Conservation (phyloP, 2,329 filamentous ascomycete genomes). For the Dactylellina leptospora region DNA sequence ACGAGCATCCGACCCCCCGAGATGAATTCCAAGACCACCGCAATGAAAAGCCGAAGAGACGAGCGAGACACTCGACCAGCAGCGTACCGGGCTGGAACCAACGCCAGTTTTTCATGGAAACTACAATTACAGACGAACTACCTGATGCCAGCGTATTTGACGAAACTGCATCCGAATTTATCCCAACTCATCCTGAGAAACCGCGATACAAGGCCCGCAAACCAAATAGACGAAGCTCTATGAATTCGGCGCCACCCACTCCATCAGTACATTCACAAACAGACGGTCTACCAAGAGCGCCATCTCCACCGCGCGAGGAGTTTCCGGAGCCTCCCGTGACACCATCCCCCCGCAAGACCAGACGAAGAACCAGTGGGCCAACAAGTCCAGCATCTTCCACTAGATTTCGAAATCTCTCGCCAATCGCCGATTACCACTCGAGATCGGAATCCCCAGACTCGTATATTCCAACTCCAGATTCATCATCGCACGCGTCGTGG, state of each 20-base stretch:
- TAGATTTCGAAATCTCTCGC: constrained; percentile 44
- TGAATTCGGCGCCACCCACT: constrained; percentile 26
- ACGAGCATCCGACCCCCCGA: not conserved
- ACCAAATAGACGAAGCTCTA: constrained; percentile 35
- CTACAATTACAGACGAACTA: constrained; percentile 40
- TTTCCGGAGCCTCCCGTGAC: not conserved
- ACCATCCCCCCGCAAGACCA: constrained; percentile 27
- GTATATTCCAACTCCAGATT: constrained; percentile 29
- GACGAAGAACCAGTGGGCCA: constrained; percentile 26
- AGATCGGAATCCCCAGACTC: constrained; percentile 19
- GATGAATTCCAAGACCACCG: constrained; percentile 29
- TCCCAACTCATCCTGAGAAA: constrained; percentile 19
- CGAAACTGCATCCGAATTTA: constrained; percentile 37
- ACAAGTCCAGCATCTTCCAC: constrained; percentile 36
- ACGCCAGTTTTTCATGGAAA: constrained; percentile 51
- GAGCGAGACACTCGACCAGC: constrained; percentile 29
- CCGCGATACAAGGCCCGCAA: constrained; percentile 31
- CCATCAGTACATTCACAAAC: constrained; percentile 13
- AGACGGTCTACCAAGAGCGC: constrained; percentile 27
- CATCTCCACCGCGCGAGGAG: constrained; percentile 21
- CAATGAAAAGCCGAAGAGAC: constrained; percentile 5
- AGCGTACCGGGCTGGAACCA: constrained; percentile 20
- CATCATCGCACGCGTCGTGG: constrained; percentile 34
- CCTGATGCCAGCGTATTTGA: constrained; percentile 45
- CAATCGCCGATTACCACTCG: constrained; percentile 38